These are phyloP conservation scores for Cichorium intybus DNA, from an alignment of 140 eudicot species.

Conservation along the genomic window DNA sequence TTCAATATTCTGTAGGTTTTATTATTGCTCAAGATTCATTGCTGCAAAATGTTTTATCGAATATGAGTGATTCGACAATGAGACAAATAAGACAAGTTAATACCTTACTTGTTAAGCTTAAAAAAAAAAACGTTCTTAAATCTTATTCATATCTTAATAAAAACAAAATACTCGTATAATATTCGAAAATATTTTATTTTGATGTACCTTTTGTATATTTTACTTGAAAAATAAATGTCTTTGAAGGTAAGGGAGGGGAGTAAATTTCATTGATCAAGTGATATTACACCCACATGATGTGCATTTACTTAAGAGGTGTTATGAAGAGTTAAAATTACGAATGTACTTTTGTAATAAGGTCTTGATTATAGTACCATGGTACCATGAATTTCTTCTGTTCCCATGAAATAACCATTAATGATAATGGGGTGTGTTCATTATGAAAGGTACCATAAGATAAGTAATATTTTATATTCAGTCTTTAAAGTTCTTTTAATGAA, in stretches of 20 bases:
- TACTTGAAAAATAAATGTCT: background rate
- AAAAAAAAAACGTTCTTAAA: background rate
- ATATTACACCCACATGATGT: conserved; percentile 14
- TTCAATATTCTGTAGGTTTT: too few relatives aligned
- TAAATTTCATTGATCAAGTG: conserved; percentile 22
- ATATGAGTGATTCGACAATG: too few relatives aligned
- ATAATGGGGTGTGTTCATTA: conserved; percentile 9
- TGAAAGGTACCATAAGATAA: background rate
- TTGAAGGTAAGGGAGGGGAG: conserved; percentile 1
- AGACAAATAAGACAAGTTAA: too few relatives aligned
- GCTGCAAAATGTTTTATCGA: too few relatives aligned
- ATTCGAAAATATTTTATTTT: background rate
- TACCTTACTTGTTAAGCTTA: too few relatives aligned
- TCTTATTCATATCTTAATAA: too few relatives aligned
- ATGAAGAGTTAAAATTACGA: conserved; percentile 9
- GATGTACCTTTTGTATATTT: background rate
- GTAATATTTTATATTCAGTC: background rate
- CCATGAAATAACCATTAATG: conserved; percentile 21
- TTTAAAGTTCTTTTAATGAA: background rate
- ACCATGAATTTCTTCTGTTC: conserved; percentile 17
- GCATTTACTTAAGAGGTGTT: conserved; percentile 7
- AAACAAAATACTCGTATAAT: background rate
- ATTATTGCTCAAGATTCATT: too few relatives aligned
- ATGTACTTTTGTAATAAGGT: conserved; percentile 4
- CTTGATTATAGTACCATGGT: conserved; percentile 14